Base-by-base conservation (phyloP, 1,284 basidiomycete species). In the Singerocomus inundabilis region DNA sequence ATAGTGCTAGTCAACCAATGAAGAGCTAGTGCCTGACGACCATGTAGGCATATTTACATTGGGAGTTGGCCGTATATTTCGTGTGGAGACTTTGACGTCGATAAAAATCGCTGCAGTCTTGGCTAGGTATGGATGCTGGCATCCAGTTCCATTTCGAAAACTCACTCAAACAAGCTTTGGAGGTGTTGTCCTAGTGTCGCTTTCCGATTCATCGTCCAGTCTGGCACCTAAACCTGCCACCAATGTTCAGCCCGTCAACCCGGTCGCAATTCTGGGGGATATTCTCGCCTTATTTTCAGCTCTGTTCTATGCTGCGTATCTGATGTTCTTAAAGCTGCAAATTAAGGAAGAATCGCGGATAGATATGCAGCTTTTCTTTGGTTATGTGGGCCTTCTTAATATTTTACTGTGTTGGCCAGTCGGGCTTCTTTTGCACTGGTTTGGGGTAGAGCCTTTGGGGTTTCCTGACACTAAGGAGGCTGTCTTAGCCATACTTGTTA, bases 321-420 rank as follows among this genome's bases (percentile, higher is more conserved):
- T 97, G 31, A 88, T 90, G 56, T 76, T 98, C 33, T 81, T 99
- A 64, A 99, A 99, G 72, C 90, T 87, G 49, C 81, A 82, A 52
- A 89, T 97, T 37, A 82, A 81, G 35, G 79, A 82, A 48, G 94
- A 97, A 67, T 88, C 89, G 6, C 80, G 93, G 37, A 83, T 93
- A 57, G 85, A 95, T 67, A 94, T 95, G 91, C 90, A 92, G 60
- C 75, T 96, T 13, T 93, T 96, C 72, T 93, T 96, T 60, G 93
- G 93, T 11, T 96, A 93, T 61, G 93, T 97, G 26, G 94, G 94
- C 8, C 73, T 93, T 11, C 94, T 93, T 74, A 98, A 93, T 68
- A 83, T 96, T 59, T 57, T 91, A 9, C 72, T 75, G 15, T 84
- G 87, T 46, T 91, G 93, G 84, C 92, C 95, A 0, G 72, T 95